phyloP scores from a whole-genome alignment of 305 asterid species.

The Salvia sclarea region DNA sequence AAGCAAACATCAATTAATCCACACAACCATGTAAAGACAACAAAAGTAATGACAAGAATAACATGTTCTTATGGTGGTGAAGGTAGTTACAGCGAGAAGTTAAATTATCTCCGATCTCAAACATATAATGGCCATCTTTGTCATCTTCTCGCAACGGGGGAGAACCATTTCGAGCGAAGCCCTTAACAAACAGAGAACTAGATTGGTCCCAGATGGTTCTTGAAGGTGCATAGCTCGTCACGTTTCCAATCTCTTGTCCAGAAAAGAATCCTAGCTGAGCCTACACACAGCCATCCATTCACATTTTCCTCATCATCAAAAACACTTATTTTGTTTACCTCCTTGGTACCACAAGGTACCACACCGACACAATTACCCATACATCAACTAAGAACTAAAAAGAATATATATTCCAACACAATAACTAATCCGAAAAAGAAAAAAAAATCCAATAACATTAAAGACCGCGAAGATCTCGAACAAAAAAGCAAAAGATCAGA shows the following conservation, averaged over 20 bases:
- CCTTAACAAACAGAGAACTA: conserved; percentile 65
- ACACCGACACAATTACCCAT: conserved; percentile 23
- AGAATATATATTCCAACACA: not conserved
- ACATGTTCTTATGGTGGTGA: conserved; percentile 41
- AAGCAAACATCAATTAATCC: not conserved
- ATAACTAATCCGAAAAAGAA: not conserved
- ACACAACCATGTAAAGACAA: not conserved
- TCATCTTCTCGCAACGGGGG: conserved; percentile 93
- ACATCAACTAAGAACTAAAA: not conserved
- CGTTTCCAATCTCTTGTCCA: conserved; percentile 81
- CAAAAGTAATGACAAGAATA: conserved; percentile 25
- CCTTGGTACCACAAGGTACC: conserved; percentile 31
- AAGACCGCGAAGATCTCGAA: not conserved
- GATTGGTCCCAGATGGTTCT: conserved; percentile 56
- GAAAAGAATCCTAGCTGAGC: conserved; percentile 85
- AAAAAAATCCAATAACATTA: not conserved
- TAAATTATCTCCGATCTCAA: conserved; percentile 95
- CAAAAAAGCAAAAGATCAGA: not conserved
- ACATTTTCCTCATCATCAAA: conserved; percentile 53
- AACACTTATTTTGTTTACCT: conserved; percentile 41
- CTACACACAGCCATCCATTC: conserved; percentile 91
- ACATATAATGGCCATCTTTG: conserved; percentile 94
- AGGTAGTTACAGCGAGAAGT: conserved; percentile 93
- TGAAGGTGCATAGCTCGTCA: conserved; percentile 74
- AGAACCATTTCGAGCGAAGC: conserved; percentile 72